phyloP scores from a whole-genome alignment of 73 alveolate species.

The Uronychia binucleata region DNA sequence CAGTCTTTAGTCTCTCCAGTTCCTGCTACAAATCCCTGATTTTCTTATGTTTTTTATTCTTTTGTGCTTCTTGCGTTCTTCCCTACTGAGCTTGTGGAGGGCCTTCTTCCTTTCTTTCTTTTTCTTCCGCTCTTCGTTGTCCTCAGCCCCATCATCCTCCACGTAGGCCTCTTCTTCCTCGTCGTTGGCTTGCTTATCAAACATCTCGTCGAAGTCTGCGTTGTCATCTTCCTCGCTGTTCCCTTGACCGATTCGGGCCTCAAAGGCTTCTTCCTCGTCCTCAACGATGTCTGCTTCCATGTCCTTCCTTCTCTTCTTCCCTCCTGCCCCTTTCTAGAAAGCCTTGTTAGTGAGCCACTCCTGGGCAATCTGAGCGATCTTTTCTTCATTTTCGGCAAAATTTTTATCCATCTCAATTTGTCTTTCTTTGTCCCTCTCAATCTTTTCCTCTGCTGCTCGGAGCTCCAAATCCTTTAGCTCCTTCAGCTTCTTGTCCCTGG shows the following conservation, averaged over 20 bases:
- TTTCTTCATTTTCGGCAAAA: slow-evolving; percentile 35
- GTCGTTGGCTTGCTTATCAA: background rate
- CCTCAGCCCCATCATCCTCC: background rate
- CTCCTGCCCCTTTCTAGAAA: background rate
- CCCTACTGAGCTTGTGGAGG: background rate
- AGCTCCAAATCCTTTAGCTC: slow-evolving; percentile 26
- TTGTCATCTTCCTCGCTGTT: background rate
- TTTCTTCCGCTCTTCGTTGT: background rate
- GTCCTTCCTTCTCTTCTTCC: background rate
- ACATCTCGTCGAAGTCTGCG: background rate
- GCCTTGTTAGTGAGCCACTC: slow-evolving; percentile 14
- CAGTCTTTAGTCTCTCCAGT: background rate
- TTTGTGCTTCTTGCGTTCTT: slow-evolving; percentile 4
- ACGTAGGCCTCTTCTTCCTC: background rate
- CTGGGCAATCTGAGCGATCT: slow-evolving; percentile 32
- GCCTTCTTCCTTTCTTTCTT: slow-evolving; percentile 23
- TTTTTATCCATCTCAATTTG: slow-evolving; percentile 17
- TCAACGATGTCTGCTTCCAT: background rate
- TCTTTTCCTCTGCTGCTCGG: background rate
- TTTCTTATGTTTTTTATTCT: slow-evolving; percentile 1
- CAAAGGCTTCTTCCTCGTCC: slow-evolving; percentile 3
- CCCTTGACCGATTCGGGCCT: background rate
- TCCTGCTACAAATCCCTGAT: background rate
- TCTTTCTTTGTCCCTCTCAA: background rate
- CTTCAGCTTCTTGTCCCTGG: background rate